These are phyloP conservation scores for Ceratobasidium sp. DNA, from an alignment of 1,284 basidiomycete genomes.

Conservation along the genomic window DNA sequence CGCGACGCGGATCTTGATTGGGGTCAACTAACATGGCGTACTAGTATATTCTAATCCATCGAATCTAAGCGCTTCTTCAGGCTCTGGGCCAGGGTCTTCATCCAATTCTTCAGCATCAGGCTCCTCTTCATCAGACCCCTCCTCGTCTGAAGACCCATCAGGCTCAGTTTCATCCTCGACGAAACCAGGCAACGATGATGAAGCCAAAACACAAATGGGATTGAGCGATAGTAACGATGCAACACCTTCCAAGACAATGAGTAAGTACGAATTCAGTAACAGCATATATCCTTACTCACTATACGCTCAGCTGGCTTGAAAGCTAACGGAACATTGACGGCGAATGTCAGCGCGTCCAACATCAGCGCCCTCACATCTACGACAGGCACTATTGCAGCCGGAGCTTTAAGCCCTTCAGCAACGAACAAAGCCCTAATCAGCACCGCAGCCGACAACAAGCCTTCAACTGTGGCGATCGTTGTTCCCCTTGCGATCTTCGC, in stretches of 20 bases:
- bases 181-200: not conserved
- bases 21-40: not conserved
- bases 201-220: not conserved
- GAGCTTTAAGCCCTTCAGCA: not conserved
- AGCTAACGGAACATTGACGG: not conserved
- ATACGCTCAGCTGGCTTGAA: not conserved
- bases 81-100: not conserved
- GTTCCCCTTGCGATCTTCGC: conserved; percentile 34
- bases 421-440: conserved; percentile 25
- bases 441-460: conserved; percentile 22
- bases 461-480: conserved; percentile 33
- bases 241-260: not conserved
- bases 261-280: not conserved
- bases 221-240: not conserved
- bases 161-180: not conserved
- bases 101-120: not conserved
- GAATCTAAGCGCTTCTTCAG: not conserved
- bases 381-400: not conserved
- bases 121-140: conserved; percentile 10
- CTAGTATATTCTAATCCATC: not conserved
- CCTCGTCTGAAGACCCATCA: not conserved
- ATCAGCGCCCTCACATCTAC: not conserved
- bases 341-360: not conserved
- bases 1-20: not conserved
- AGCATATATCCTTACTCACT: not conserved